Conservation (phyloP, 2,329 filamentous ascomycete genomes). For the Xylaria polymorpha region DNA sequence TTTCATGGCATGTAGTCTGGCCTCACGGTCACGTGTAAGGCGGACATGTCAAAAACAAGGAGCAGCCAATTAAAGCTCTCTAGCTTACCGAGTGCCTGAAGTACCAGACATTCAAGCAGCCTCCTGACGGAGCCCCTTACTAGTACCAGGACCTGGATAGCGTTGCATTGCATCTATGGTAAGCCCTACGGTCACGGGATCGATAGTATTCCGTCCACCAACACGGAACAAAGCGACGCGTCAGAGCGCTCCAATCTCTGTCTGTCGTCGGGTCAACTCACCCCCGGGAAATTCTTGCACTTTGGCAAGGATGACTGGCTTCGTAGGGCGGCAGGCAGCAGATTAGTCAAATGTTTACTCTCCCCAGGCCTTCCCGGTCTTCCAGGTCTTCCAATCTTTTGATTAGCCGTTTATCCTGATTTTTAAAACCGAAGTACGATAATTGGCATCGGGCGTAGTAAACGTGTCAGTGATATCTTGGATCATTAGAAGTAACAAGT, state of each 20-base stretch:
- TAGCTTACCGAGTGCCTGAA: not conserved
- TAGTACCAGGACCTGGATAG: not conserved
- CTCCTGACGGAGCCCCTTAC: not conserved
- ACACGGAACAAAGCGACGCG: not conserved
- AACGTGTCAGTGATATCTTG: not conserved
- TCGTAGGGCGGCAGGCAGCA: not conserved
- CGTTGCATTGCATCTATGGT: slow-evolving; percentile 10
- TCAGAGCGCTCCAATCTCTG: not conserved
- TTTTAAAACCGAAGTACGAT: not conserved
- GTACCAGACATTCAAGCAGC: not conserved
- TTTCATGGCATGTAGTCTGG: slow-evolving; percentile 15
- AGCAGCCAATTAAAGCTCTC: not conserved
- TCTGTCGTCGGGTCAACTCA: not conserved
- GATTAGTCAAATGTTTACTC: not conserved
- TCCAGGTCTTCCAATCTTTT: not conserved
- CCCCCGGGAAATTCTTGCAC: not conserved
- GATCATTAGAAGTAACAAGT: not conserved
- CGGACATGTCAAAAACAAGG: not conserved
- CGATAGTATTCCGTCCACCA: not conserved
- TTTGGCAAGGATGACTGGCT: not conserved
- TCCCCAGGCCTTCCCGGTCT: not conserved
- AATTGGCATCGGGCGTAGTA: not conserved
- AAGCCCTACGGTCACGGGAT: not conserved
- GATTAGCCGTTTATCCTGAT: not conserved
- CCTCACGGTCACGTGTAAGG: slow-evolving; percentile 1